Conservation (phyloP, 73 alveolate species). For the Paramecium sonneborni region DNA sequence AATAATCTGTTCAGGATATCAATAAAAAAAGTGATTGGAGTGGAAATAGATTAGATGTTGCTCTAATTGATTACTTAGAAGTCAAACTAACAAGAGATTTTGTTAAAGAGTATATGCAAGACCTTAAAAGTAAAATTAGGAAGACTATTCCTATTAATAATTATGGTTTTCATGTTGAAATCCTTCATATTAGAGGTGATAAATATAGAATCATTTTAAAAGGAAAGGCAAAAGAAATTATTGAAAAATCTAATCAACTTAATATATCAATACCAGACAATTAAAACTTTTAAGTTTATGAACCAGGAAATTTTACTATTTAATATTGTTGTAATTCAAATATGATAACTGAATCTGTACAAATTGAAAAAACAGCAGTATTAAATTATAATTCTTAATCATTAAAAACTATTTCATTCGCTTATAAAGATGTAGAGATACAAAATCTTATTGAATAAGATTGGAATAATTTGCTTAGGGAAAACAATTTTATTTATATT, state of each 20-base stretch:
- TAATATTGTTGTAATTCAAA: not conserved
- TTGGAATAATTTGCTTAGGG: not conserved
- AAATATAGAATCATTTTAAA: not conserved
- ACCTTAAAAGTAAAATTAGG: not conserved
- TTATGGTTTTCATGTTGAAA: not conserved
- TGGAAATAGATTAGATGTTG: slow-evolving; percentile 54
- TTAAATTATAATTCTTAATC: slow-evolving; percentile 1
- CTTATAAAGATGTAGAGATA: not conserved
- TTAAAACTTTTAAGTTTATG: not conserved
- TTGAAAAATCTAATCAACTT: slow-evolving; percentile 13
- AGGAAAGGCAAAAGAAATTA: not conserved
- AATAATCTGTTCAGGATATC: not conserved
- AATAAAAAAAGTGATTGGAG: not conserved
- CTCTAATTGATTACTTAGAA: slow-evolving; percentile 14
- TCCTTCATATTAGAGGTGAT: slow-evolving; percentile 3
- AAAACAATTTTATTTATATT: not conserved
- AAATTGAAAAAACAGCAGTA: not conserved
- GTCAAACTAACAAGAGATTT: not conserved
- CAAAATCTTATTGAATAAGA: not conserved
- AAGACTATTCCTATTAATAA: not conserved
- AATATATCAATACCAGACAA: slow-evolving; percentile 3
- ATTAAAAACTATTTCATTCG: slow-evolving; percentile 15
- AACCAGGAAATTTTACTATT: not conserved
- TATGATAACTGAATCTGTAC: not conserved
- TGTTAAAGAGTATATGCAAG: not conserved